Percentiles rank a stretch among this genome's conserved stretches.
phyloP scores from a whole-genome alignment of 805 yeast genomes.

The Danielia oregonensis region DNA sequence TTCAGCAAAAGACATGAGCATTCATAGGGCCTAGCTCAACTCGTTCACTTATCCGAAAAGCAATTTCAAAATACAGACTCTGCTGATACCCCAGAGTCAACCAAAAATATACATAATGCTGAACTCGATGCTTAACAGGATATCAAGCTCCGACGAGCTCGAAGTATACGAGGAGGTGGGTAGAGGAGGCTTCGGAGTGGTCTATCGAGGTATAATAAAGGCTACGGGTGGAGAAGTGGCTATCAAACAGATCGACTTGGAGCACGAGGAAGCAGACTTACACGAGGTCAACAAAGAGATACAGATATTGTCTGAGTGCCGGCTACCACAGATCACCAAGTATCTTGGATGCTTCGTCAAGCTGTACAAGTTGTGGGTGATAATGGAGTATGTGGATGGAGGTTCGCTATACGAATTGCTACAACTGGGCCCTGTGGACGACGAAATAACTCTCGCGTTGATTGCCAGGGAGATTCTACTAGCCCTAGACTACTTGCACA shows the following conservation, averaged over 20 bases:
- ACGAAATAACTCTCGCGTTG: conserved; percentile 46
- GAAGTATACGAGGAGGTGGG: conserved; percentile 58
- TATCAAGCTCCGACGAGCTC: conserved; percentile 34
- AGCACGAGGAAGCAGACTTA: conserved; percentile 58
- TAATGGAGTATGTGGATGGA: conserved; percentile 79
- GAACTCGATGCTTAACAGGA: too few species aligned
- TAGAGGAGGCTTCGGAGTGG: conserved; percentile 76
- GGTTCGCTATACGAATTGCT: conserved; percentile 70
- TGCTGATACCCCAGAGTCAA: too few species aligned
- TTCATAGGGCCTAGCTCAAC: too few species aligned
- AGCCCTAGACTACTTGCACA: conserved; percentile 66
- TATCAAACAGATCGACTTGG: conserved; percentile 67
- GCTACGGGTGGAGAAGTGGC: conserved; percentile 46
- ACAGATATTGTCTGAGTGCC: conserved; percentile 62
- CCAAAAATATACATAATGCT: too few species aligned
- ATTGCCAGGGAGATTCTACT: conserved; percentile 52
- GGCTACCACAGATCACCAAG: conserved; percentile 56
- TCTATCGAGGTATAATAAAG: conserved; percentile 57
- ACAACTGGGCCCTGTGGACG: conserved; percentile 55
- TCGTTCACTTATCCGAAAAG: too few species aligned
- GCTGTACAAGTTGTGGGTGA: conserved; percentile 69
- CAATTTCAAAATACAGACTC: too few species aligned
- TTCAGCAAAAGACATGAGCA: too few species aligned
- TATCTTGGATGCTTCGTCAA: conserved; percentile 71
- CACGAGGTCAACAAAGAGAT: conserved; percentile 73